phyloP scores from a whole-genome alignment of 1,284 basidiomycete genomes.

The Naganishia albida region DNA sequence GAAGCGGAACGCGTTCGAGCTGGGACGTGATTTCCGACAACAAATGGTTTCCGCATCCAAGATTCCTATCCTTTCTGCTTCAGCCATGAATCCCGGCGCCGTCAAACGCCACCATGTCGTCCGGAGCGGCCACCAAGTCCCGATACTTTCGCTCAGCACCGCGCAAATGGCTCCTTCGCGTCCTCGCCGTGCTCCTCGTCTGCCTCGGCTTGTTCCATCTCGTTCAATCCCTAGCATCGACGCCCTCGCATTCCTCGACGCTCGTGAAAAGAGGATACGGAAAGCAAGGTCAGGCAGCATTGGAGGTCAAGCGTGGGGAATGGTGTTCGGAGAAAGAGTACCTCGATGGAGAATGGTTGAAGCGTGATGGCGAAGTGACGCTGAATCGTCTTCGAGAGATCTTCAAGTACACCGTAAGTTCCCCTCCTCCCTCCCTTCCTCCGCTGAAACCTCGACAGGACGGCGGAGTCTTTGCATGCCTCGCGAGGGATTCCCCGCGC shows the following conservation, averaged over 20 bases:
- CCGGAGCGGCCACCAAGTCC: neutral
- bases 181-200: neutral
- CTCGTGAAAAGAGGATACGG: neutral
- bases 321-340: conserved; percentile 22
- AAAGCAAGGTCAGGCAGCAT: neutral
- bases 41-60: too few species aligned
- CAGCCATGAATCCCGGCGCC: too few species aligned
- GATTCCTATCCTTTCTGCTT: too few species aligned
- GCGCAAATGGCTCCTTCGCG: neutral
- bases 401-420: conserved; percentile 15
- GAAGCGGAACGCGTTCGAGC: too few species aligned
- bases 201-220: neutral
- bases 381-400: conserved; percentile 4
- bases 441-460: neutral
- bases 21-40: too few species aligned
- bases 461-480: conserved; percentile 1
- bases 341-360: conserved; percentile 18
- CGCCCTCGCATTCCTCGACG: neutral
- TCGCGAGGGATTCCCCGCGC: conserved; percentile 4
- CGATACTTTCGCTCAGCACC: neutral
- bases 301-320: neutral
- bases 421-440: neutral
- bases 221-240: neutral
- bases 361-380: neutral
- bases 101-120: neutral